phyloP scores from a whole-genome alignment of 805 yeast species.

The Wickerhamomyces subpelliculosus region DNA sequence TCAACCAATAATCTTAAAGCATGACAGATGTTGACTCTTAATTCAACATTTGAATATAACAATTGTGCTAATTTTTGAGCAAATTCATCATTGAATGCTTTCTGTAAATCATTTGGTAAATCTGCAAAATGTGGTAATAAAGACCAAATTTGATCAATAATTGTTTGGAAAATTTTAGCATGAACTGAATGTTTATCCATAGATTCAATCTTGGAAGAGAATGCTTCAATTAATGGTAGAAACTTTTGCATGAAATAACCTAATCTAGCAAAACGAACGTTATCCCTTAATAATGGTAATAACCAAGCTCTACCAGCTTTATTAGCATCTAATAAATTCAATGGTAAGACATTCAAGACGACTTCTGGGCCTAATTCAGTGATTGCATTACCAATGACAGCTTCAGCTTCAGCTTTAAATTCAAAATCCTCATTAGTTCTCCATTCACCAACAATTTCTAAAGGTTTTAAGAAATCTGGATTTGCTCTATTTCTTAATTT shows the following conservation, averaged over 20 bases:
- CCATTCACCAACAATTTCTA: slow-evolving; percentile 78
- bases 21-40: slow-evolving; percentile 80
- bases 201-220: slow-evolving; percentile 39
- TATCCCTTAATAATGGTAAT: slow-evolving; percentile 83
- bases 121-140: slow-evolving; percentile 85
- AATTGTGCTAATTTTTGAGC: slow-evolving; percentile 70
- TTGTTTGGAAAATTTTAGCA: slow-evolving; percentile 72
- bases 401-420: slow-evolving; percentile 72
- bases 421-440: slow-evolving; percentile 66
- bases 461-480: slow-evolving; percentile 61
- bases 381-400: slow-evolving; percentile 72
- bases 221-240: slow-evolving; percentile 56
- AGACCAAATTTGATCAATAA: slow-evolving; percentile 90
- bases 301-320: slow-evolving; percentile 93
- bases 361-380: slow-evolving; percentile 80
- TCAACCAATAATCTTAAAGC: slow-evolving; percentile 73
- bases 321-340: slow-evolving; percentile 54
- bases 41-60: slow-evolving; percentile 65
- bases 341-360: slow-evolving; percentile 68
- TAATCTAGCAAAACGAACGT: slow-evolving; percentile 65
- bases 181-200: slow-evolving; percentile 55
- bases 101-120: slow-evolving; percentile 66
- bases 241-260: slow-evolving; percentile 55
- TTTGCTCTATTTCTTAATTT: slow-evolving; percentile 59
- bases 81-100: slow-evolving; percentile 64